These are phyloP conservation scores for Chlamydomonas schloesseri DNA, from an alignment of 139 green algal genomes.

Conservation along the genomic window DNA sequence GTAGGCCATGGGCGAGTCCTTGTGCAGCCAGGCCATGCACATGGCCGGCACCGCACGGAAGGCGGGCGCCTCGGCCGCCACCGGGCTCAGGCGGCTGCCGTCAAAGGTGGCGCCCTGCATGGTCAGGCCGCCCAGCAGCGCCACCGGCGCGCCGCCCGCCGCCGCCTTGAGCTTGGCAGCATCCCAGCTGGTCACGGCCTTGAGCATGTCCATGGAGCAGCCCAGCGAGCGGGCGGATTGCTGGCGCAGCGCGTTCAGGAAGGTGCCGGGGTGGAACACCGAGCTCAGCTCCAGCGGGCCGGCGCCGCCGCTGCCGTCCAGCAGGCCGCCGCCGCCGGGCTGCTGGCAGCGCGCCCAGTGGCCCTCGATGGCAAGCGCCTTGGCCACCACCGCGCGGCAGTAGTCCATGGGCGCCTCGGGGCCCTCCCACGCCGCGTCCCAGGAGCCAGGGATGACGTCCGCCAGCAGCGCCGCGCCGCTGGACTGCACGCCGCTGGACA, in stretches of 20 bases:
- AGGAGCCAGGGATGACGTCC: conserved; percentile 66
- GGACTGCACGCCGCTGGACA: conserved; percentile 52
- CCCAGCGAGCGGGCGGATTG: conserved; percentile 57
- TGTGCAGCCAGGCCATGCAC: conserved; percentile 64
- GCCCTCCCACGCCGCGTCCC: conserved; percentile 77
- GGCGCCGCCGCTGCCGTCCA: conserved; percentile 34
- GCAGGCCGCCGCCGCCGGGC: conserved; percentile 27
- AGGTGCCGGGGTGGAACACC: conserved; percentile 74
- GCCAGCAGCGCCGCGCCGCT: conserved; percentile 60
- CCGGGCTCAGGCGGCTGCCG: conserved; percentile 45
- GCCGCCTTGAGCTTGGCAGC: conserved; percentile 15
- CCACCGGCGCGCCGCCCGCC: conserved; percentile 18
- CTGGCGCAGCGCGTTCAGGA: conserved; percentile 85
- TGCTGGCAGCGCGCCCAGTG: conserved; percentile 41
- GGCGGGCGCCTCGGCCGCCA: conserved; percentile 54
- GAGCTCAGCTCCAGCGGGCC: conserved; percentile 63
- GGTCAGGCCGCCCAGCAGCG: conserved; percentile 56
- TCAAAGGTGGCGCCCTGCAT: conserved; percentile 60
- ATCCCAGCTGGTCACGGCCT: conserved; percentile 74
- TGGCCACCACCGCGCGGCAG: conserved; percentile 62
- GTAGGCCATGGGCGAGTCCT: conserved; percentile 55
- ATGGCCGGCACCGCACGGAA: conserved; percentile 50
- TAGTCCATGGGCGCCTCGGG: conserved; percentile 68
- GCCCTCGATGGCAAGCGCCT: conserved; percentile 59
- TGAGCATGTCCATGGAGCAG: conserved; percentile 70